Evolutionary conservation across 495 filamentous ascomycete species (phyloP).

Genomic region (Immersiella caudata): DNA sequence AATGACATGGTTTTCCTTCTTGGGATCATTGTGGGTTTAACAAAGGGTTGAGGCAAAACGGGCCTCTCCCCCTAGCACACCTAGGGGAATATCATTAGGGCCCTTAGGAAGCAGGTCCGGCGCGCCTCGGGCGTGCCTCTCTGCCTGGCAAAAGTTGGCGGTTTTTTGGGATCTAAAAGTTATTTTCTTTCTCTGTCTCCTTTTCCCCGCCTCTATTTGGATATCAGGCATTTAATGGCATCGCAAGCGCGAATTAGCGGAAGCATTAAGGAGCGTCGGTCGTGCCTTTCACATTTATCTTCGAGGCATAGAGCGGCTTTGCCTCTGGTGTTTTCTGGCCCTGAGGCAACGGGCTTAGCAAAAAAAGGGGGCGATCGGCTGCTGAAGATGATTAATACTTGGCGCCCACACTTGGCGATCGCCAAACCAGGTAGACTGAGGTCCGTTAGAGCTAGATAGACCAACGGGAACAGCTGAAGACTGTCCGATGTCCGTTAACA

Average conservation of each 20-base stretch:
- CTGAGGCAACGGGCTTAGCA: neutral
- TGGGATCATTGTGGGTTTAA: constrained; percentile 13
- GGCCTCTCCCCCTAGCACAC: constrained; percentile 22
- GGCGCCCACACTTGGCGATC: neutral
- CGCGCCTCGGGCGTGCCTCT: too few species aligned
- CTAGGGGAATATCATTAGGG: constrained; percentile 9
- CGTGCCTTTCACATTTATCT: constrained; percentile 1
- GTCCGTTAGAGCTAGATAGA: constrained; percentile 37
- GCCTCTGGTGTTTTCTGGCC: constrained; percentile 1
- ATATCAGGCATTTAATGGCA: constrained; percentile 4
- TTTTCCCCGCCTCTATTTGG: neutral
- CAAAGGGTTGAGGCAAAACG: constrained; percentile 31
- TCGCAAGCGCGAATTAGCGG: constrained; percentile 15
- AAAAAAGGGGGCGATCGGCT: neutral
- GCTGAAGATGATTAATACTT: neutral
- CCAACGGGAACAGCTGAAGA: constrained; percentile 25
- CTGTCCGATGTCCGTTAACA: constrained; percentile 4
- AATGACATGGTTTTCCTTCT: neutral
- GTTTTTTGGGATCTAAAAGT: constrained; percentile 9
- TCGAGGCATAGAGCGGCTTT: constrained; percentile 2
- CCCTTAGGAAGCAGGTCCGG: neutral
- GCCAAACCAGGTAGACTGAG: constrained; percentile 24
- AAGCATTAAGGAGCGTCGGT: constrained; percentile 8
- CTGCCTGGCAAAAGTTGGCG: constrained; percentile 7
- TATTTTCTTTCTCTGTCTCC: neutral